Base-by-base conservation (phyloP, 1,139 yeast genomes). In the Entelexis paramagnoliae region DNA sequence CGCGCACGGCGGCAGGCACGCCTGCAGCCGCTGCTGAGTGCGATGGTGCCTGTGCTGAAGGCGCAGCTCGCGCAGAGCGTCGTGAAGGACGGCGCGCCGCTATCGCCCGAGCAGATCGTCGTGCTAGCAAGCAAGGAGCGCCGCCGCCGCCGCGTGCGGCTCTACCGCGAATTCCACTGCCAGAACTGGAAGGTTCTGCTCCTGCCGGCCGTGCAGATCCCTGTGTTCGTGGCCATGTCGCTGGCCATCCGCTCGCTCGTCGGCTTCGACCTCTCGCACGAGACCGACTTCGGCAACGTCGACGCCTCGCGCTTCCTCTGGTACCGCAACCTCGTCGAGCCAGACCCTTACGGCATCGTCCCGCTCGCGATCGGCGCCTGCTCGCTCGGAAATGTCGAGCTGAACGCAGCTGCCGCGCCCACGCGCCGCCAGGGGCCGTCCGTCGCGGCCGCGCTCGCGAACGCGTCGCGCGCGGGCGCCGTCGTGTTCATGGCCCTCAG, bases 181-280 rank as follows among this genome's bases (percentile, higher is more conserved):
- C 93, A 85, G 62, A 66, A 81, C 52, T 89, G 94, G 89, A 88
- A 87, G 64, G 69, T 80, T 53, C 64, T 81, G 1, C 63, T 85
- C 46, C 62, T 72, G 30, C 97, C 97, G 0, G 70, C 80, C 1
- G 78, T 84, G 22, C 97, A 89, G 64, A 73, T 89, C 29, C 97
- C 97, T 0, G 66, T 88, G n/a, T 89, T 96, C 95, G 73, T 87
- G 3, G 72, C 81, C 2, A 73, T 87, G 74, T 82, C 93, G 10
- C 70, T 82, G 60, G 81, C 89, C 0, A 77, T 88, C 62, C 74
- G 96, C 58, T 78, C 81, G 50, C 69, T 86, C 60, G 80, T 88
- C 47, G 93, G 91, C 0, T 82, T 88, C 85, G 68, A 78, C 19
- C 62, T 63, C 52, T 43, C 64, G n/a, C 51, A 46, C 11, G 43